Base-by-base conservation (phyloP, 2,329 filamentous ascomycete species). In the Chaetothyriales sp. region DNA sequence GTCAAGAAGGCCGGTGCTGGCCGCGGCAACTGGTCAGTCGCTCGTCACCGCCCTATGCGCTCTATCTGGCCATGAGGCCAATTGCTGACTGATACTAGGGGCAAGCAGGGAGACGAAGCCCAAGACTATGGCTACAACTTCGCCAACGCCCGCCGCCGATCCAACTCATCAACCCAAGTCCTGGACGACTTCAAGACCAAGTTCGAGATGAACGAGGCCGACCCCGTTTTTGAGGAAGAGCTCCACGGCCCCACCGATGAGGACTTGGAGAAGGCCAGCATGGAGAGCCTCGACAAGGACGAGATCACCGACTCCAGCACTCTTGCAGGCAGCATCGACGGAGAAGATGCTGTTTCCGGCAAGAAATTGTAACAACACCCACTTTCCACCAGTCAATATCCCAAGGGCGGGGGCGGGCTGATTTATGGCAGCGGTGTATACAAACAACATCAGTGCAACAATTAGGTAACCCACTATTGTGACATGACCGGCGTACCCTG, bases 1-100 rank as follows among this genome's bases (percentile, higher is more conserved):
- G 83, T 85, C 66, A 98, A 98, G 82, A 98, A 98, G 76, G 86
- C 94, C 65, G 90, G 90, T 58, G 85, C 80, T 61, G 90, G 90
- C 61, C 89, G 86, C 70, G 88, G 85, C 66, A 95, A 95, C 71
- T 98, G 90, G 90, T 95, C 79, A 70, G 83, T 63, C 51, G 43
- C 25, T 18, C 33, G 48, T 50, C 46, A 10, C 45, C 25, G 28
- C 44, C 18, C 22, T 57, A 13, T 44, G 40, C 52, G 47, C 15
- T 52, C 20, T 9, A 25, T 47, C 43, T 25, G 10, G 20, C 5
- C 46, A 54, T 29, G 15, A 3, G 18, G 33, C 51, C 33, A 28
- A 9, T 25, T 46, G 28, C 52, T 51, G 28, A 54, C 22, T 53
- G 19, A 18, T 48, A 20, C 50, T 58, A 95, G 89, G 90, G 92